Percentiles rank a stretch among this genome's conserved stretches.
phyloP scores from a whole-genome alignment of 208 protist genomes.

The Leishmania major region DNA sequence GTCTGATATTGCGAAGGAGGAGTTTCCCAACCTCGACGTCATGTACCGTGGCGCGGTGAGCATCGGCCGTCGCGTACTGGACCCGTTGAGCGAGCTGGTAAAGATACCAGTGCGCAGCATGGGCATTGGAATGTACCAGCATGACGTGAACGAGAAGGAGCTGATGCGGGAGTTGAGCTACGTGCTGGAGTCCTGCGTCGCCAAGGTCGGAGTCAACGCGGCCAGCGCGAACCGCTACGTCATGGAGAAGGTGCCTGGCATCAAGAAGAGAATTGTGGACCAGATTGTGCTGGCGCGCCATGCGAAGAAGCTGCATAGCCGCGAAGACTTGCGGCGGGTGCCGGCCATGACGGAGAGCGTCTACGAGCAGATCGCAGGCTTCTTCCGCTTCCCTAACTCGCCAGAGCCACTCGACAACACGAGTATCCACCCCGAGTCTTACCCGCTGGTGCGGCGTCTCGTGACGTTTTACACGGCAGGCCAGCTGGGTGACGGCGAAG shows the following conservation, averaged over 20 bases:
- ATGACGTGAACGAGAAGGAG: slow-evolving; percentile 81
- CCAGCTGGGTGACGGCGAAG: slow-evolving; percentile 7
- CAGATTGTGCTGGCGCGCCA: slow-evolving; percentile 79
- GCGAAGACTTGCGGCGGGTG: slow-evolving; percentile 74
- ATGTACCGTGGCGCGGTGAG: slow-evolving; percentile 86
- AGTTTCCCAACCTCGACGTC: slow-evolving; percentile 73
- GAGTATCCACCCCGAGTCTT: slow-evolving; percentile 88
- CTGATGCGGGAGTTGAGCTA: slow-evolving; percentile 55
- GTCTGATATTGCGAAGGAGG: slow-evolving; percentile 69
- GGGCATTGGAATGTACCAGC: slow-evolving; percentile 93
- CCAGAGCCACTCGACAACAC: slow-evolving; percentile 81
- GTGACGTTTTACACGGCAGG: slow-evolving; percentile 32
- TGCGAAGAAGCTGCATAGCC: slow-evolving; percentile 54
- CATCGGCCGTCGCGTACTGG: slow-evolving; percentile 88
- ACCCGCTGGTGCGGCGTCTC: slow-evolving; percentile 56
- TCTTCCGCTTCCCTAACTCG: slow-evolving; percentile 89
- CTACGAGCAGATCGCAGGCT: slow-evolving; percentile 84
- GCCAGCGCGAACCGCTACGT: slow-evolving; percentile 73
- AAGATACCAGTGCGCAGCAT: slow-evolving; percentile 89
- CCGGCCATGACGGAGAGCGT: slow-evolving; percentile 76
- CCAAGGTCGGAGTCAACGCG: slow-evolving; percentile 81
- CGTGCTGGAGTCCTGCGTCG: slow-evolving; percentile 80
- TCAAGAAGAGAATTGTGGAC: slow-evolving; percentile 67
- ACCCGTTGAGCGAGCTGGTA: slow-evolving; percentile 89
- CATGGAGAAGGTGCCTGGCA: slow-evolving; percentile 84